Evolutionary conservation across 805 yeast species (phyloP), one percentile per base, ranked within the genome.

Genomic region (Kuraishia capsulata): DNA sequence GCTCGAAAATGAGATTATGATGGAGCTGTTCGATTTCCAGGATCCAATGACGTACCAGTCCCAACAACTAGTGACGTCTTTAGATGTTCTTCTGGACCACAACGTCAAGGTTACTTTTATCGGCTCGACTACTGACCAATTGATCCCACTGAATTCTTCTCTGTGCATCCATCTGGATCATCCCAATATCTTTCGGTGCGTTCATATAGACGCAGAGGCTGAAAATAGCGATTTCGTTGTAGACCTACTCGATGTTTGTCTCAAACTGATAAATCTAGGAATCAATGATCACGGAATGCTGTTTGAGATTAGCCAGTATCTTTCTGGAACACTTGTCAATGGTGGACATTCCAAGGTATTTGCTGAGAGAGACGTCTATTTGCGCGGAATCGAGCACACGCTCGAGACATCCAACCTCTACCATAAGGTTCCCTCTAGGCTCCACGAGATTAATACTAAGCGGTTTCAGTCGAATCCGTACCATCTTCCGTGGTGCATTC

Each of bases 121-220:
- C 21, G 97, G 96, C 0, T 85, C 96, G 0, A 76, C 88, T 20
- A 87, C 92, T 55, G 98, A 92, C 58, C 98, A 88, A 58, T 59
- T 92, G 50, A 96, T 90, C 3, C 98, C 98, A 3, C 59, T 90
- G 11, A 90, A 89, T 52, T 88, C 96, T 0, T 80, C 97, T 0
- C 69, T 81, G 9, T 88, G 95, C 33, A 67, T 80, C 1, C 94
- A 88, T 57, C 70, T 84, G 2, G 71, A 73, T 46, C 98, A 90
- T 62, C 97, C 98, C 3, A 85, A 88, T 56, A 76, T 90, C 13
- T 89, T 76, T 52, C 67, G 96, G 38, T 94, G 96, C 0, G 88
- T 89, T 16, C 92, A 86, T 53, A 76, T 90, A 24, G 97, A 92
- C 56, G 36, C 29, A 2, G 41, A 40, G 2, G 36, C 48, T 2